Base-by-base conservation (phyloP, 257 asterid species). In the Penstemon davidsonii region DNA sequence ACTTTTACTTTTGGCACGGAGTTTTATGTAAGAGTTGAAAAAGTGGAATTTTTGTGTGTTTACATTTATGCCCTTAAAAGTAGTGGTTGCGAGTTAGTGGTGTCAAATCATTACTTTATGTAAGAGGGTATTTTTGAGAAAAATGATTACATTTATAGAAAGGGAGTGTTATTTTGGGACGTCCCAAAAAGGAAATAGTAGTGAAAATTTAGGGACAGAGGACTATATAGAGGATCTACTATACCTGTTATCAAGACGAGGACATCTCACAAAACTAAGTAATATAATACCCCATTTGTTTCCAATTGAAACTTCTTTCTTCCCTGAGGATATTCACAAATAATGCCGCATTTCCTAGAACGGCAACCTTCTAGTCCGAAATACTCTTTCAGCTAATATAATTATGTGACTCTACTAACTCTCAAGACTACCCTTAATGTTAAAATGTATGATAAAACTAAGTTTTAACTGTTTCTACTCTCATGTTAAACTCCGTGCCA, bases 241-340 rank as follows among this genome's bases (percentile, higher is more conserved):
- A 42, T 46, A 41, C 55, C 67, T 46, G 58, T 60, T 43, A 61
- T 43, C 13, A 43, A 25, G 45, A 50, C 43, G 62, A 45, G 47
- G 39, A 60, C 39, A 6, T 68, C 55, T 57, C 67, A 55, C 46
- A 75, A 54, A 59, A 43, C 55, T 57, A 50, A 62, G 44, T 52
- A 70, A 63, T 3, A 44, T 55, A 74, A 46, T 41, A 12, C 18
- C 8, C 51, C 54, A 9, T 49, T 49, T 49, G 15, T 49, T 49
- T 25, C 1, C 33, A 25, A 1, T 25, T 25, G 33, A 25, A 25
- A 25, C 33, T 25, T 25, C 33, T 25, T 25, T 25, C 33, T 25
- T 25, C 33, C 33, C 33, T 25, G 33, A 25, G 33, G 54, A 49
- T 10, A 3, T 49, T 5, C 54, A 3, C n/a, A 49, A 49, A 8